phyloP scores from a whole-genome alignment of 2,329 filamentous ascomycete species.

The Colletotrichum tamarilloi region DNA sequence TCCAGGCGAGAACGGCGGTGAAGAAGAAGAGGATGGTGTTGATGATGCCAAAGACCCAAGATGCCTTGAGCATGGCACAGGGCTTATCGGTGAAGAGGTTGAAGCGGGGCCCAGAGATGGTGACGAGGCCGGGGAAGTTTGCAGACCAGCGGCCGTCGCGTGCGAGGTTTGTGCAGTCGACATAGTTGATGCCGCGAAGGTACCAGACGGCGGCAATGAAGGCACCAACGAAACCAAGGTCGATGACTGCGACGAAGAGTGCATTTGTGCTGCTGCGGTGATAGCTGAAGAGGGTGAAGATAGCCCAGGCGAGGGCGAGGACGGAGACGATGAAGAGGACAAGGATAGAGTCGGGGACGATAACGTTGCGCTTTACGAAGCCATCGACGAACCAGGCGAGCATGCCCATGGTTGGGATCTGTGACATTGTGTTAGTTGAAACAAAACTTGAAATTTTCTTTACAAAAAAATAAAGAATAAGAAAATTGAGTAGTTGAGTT shows the following conservation, averaged over 20 bases:
- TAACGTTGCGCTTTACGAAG: conserved; percentile 65
- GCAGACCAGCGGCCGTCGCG: conserved; percentile 62
- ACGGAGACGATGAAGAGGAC: conserved; percentile 76
- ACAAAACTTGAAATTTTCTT: no score
- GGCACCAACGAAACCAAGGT: conserved; percentile 71
- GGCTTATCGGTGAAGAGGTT: conserved; percentile 74
- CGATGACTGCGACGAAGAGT: conserved; percentile 69
- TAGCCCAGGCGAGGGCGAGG: conserved; percentile 70
- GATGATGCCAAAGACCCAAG: conserved; percentile 91
- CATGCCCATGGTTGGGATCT: conserved; percentile 76
- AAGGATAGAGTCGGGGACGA: conserved; percentile 72
- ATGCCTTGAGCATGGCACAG: conserved; percentile 92
- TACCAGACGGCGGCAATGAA: conserved; percentile 72
- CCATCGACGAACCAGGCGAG: conserved; percentile 73
- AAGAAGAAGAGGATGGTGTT: conserved; percentile 83
- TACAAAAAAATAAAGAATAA: no score
- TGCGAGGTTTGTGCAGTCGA: conserved; percentile 74
- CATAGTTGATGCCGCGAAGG: conserved; percentile 67
- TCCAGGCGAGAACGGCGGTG: conserved; percentile 77
- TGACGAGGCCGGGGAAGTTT: conserved; percentile 71
- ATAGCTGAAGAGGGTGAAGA: conserved; percentile 75
- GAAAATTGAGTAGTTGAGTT: no score
- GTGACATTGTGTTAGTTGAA: neutral
- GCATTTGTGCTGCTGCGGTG: conserved; percentile 71
- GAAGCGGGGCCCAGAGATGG: conserved; percentile 62